Evolutionary conservation across 768 basidiomycete genomes (phyloP).

Genomic region (Serendipita sp.): DNA sequence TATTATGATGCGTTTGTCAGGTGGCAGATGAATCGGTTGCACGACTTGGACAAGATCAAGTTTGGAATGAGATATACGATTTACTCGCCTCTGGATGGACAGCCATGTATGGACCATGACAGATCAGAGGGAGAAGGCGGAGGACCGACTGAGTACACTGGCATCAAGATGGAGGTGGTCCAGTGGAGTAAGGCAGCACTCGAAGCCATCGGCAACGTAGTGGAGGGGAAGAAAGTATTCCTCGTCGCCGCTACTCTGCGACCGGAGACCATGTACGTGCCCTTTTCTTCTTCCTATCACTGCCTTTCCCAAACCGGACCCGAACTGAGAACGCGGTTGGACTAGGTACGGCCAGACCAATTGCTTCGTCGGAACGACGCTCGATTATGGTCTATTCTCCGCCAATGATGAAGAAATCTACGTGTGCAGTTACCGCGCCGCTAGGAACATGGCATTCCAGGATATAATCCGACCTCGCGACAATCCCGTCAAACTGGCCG

Average conservation of each 20-base stretch:
- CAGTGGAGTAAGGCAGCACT: conserved; percentile 66
- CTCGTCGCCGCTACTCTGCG: conserved; percentile 93
- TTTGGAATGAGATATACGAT: conserved; percentile 98
- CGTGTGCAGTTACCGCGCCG: conserved; percentile 75
- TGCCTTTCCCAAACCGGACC: no score
- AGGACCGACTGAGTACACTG: conserved; percentile 92
- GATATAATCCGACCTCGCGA: conserved; percentile 51
- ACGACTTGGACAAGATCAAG: conserved; percentile 80
- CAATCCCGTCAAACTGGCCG: conserved; percentile 54
- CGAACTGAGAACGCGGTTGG: not conserved
- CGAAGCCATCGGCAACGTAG: conserved; percentile 44
- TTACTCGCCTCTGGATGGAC: conserved; percentile 96
- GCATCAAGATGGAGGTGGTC: conserved; percentile 83
- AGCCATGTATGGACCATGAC: conserved; percentile 99
- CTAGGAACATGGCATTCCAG: conserved; percentile 97
- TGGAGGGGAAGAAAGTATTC: conserved; percentile 68
- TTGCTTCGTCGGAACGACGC: conserved; percentile 79
- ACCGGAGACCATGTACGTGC: conserved; percentile 78
- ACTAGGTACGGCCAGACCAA: conserved; percentile 94
- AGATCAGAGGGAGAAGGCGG: conserved; percentile 87
- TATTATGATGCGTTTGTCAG: conserved; percentile 96
- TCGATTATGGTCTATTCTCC: conserved; percentile 90
- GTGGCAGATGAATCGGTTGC: conserved; percentile 94
- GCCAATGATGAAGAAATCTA: conserved; percentile 76
- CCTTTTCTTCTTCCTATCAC: not conserved